Percentiles rank a stretch among this genome's conserved stretches.
These are phyloP conservation scores for Ophiostoma australiae DNA, from an alignment of 2,329 filamentous ascomycete species.

Conservation along the genomic window DNA sequence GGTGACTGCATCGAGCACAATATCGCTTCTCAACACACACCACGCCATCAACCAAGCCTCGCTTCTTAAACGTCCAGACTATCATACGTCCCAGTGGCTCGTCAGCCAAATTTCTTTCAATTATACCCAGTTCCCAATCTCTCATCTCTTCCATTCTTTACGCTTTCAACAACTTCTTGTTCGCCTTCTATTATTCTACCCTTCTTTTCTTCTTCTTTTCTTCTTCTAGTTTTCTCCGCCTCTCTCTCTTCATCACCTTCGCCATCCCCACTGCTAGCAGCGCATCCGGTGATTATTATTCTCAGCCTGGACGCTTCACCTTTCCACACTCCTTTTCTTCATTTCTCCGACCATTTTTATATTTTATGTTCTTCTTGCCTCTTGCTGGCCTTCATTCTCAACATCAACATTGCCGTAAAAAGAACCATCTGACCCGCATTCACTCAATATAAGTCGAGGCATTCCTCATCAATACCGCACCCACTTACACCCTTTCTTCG, in stretches of 20 bases:
- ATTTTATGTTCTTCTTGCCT: conserved; percentile 1
- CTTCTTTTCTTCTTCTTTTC: neutral
- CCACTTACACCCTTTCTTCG: neutral
- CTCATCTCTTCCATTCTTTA: neutral
- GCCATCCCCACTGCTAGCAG: neutral
- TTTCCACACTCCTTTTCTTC: conserved; percentile 2
- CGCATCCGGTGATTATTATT: neutral
- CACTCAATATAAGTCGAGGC: conserved; percentile 9
- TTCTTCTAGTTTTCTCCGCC: neutral
- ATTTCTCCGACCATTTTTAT: conserved; percentile 6
- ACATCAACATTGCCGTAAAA: conserved; percentile 9
- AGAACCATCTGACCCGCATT: neutral
- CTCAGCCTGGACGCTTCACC: neutral
- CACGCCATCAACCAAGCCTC: neutral
- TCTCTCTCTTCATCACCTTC: neutral
- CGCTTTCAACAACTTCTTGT: neutral
- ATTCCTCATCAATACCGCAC: conserved; percentile 1
- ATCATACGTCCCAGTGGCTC: neutral
- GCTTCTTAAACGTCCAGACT: neutral
- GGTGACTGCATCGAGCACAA: neutral
- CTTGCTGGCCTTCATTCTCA: neutral
- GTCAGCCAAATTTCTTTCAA: neutral
- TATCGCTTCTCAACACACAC: neutral
- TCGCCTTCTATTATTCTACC: neutral
- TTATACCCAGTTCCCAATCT: neutral